Conservation (phyloP, 345 rosid species). For the Rhodamnia rubescens region DNA sequence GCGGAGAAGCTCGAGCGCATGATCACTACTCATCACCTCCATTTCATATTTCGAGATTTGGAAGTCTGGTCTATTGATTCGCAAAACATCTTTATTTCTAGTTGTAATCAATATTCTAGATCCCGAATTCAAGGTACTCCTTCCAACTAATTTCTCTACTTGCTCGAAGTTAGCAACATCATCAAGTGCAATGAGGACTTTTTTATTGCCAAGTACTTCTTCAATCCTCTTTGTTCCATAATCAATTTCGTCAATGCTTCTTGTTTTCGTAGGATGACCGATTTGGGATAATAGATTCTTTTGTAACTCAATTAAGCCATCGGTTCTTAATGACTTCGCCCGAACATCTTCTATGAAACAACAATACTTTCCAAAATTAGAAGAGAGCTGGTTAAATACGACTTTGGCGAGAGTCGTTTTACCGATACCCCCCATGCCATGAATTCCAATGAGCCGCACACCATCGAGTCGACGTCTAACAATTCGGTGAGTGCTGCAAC, state of each 20-base stretch:
- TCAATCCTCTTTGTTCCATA: background rate
- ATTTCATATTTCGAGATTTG: background rate
- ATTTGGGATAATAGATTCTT: background rate
- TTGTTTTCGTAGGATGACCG: accelerated
- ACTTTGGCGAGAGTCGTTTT: background rate
- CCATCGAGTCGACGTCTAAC: background rate
- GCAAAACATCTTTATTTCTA: background rate
- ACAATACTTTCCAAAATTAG: background rate
- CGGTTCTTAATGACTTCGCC: background rate
- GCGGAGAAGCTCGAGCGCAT: background rate
- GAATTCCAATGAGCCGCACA: background rate
- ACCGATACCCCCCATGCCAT: background rate
- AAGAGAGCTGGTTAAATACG: background rate
- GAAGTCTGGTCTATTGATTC: background rate
- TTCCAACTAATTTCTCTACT: background rate
- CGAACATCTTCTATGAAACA: background rate
- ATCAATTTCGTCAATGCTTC: background rate
- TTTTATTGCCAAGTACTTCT: background rate
- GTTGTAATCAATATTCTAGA: background rate
- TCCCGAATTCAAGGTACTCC: background rate
- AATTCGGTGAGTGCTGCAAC: accelerated
- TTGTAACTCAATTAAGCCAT: background rate
- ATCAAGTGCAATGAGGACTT: background rate
- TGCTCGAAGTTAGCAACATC: background rate
- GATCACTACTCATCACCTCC: background rate